A percentile compares a stretch with the other conserved stretches of the same genome.
Evolutionary conservation across 352 stramenopile species (phyloP).

Genomic region (Thraustotheca clavata): DNA sequence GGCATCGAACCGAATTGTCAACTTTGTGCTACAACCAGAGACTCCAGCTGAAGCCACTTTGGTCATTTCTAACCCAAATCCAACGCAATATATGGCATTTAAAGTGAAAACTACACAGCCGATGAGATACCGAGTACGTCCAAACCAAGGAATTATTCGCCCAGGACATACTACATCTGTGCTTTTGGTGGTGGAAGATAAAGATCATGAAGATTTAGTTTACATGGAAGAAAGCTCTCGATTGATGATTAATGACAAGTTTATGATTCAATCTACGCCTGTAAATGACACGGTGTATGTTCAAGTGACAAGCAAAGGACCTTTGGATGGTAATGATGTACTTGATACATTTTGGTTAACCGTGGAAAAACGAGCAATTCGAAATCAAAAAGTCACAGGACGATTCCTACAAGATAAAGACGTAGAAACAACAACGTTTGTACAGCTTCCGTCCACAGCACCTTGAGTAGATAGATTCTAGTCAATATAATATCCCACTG

Average conservation of each 20-base stretch:
- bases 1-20: neutral
- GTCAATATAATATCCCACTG: too few species aligned
- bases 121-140: neutral
- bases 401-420: neutral
- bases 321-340: neutral
- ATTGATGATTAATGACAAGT: neutral
- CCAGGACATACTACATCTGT: neutral
- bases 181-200: neutral
- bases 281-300: neutral
- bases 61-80: neutral
- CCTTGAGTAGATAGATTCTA: too few species aligned
- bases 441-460: neutral
- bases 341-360: neutral
- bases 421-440: neutral
- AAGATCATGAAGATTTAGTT: neutral
- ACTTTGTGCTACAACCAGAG: neutral
- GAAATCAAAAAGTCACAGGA: neutral
- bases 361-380: neutral
- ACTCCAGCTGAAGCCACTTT: constrained; percentile 2
- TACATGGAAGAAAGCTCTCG: neutral
- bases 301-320: neutral
- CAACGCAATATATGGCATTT: constrained; percentile 1
- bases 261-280: neutral
- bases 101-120: constrained; percentile 14
- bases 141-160: neutral